Conservation (phyloP, 2,329 filamentous ascomycete species). For the Ilyonectria mors-panacis region DNA sequence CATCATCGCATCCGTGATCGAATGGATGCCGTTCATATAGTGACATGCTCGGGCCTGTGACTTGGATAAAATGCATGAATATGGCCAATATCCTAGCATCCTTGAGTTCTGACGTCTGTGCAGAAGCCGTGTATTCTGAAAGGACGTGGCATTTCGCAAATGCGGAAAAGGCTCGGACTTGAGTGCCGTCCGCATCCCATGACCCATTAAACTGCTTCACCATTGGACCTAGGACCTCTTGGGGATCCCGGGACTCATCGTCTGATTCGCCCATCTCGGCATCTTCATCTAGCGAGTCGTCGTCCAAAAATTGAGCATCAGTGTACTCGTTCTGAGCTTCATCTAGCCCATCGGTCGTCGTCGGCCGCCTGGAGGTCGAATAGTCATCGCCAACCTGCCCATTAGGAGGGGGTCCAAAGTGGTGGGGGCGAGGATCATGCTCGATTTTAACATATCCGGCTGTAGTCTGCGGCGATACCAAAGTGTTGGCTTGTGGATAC, state of each 20-base stretch:
- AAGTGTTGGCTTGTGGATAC: conserved; percentile 33
- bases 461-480: conserved; percentile 32
- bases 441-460: conserved; percentile 33
- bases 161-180: conserved; percentile 65
- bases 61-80: conserved; percentile 93
- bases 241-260: conserved; percentile 64
- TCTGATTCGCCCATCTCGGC: conserved; percentile 74
- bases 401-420: conserved; percentile 27
- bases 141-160: conserved; percentile 67
- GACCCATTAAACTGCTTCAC: conserved; percentile 55
- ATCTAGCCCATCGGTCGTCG: conserved; percentile 6
- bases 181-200: conserved; percentile 55
- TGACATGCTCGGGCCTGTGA: conserved; percentile 88
- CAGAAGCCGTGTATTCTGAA: conserved; percentile 76
- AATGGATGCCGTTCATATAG: conserved; percentile 87
- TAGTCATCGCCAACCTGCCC: conserved; percentile 30
- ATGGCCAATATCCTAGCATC: conserved; percentile 85
- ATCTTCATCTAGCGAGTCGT: conserved; percentile 66
- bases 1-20: conserved; percentile 72
- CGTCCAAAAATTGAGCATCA: conserved; percentile 40
- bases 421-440: conserved; percentile 36
- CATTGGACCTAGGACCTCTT: conserved; percentile 51
- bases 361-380: conserved; percentile 23
- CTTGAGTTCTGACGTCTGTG: conserved; percentile 79
- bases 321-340: conserved; percentile 29